phyloP scores from a whole-genome alignment of 805 yeast species.

The Kazachstania psychrophila region DNA sequence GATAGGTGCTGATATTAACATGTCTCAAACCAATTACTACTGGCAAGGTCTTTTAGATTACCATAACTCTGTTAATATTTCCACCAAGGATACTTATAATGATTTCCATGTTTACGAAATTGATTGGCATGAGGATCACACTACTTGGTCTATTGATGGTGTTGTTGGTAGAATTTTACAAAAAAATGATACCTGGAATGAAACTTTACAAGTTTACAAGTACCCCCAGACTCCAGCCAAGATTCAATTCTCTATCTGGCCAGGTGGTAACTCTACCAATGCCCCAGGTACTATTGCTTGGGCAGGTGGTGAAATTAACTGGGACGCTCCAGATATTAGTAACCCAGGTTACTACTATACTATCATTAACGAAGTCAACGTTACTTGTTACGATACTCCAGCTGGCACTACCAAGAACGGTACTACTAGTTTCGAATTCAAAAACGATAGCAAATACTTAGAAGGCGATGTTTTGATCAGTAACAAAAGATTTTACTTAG shows the following conservation, averaged over 20 bases:
- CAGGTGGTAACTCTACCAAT: constrained; percentile 52
- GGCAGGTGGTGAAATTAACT: constrained; percentile 83
- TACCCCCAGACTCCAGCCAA: constrained; percentile 71
- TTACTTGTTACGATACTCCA: constrained; percentile 72
- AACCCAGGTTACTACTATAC: constrained; percentile 78
- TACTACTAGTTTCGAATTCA: constrained; percentile 45
- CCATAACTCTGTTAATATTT: constrained; percentile 43
- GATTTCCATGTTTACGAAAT: constrained; percentile 67
- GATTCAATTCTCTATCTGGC: constrained; percentile 69
- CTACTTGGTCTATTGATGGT: constrained; percentile 71
- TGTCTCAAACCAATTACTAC: constrained; percentile 73
- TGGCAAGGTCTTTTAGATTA: constrained; percentile 65
- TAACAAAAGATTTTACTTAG: constrained; percentile 51
- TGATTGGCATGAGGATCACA: constrained; percentile 71
- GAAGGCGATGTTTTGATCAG: constrained; percentile 49
- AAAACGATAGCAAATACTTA: constrained; percentile 37
- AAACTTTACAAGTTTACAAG: constrained; percentile 45
- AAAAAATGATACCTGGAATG: constrained; percentile 52
- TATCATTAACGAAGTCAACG: constrained; percentile 46
- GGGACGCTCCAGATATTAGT: constrained; percentile 67
- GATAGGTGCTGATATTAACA: constrained; percentile 62
- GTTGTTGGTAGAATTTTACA: constrained; percentile 52
- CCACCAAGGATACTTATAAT: constrained; percentile 43
- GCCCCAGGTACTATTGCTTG: constrained; percentile 61
- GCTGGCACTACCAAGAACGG: constrained; percentile 38